These are phyloP conservation scores for Boletus speciosus DNA, from an alignment of 768 basidiomycete species.

Conservation along the genomic window DNA sequence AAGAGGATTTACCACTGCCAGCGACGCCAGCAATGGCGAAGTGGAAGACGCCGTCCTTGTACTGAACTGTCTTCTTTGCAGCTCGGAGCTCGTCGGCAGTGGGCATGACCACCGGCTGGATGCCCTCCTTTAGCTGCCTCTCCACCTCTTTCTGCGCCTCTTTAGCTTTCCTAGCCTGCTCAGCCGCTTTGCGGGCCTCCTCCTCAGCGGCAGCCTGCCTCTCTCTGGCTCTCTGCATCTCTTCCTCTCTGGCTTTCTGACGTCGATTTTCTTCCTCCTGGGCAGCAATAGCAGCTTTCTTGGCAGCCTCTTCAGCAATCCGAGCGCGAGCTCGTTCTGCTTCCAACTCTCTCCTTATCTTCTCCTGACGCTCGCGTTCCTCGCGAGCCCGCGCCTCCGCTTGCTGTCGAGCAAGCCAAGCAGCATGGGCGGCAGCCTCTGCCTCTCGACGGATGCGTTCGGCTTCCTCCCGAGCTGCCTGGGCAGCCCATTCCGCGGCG, in stretches of 20 bases:
- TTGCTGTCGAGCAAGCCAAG: slow-evolving; percentile 17
- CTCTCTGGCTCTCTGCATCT: slow-evolving; percentile 13
- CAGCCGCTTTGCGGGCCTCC: slow-evolving; percentile 21
- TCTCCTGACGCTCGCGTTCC: slow-evolving; percentile 22
- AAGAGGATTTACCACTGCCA: slow-evolving; percentile 31
- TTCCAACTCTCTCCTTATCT: slow-evolving; percentile 15
- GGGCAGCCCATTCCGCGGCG: slow-evolving; percentile 23
- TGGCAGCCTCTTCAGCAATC: slow-evolving; percentile 23
- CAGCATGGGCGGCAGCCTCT: slow-evolving; percentile 24
- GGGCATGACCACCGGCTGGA: slow-evolving; percentile 31
- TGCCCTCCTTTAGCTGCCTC: slow-evolving; percentile 23
- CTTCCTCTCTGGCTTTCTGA: slow-evolving; percentile 19
- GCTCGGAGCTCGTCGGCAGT: slow-evolving; percentile 24
- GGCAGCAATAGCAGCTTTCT: slow-evolving; percentile 21
- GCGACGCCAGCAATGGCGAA: slow-evolving; percentile 30
- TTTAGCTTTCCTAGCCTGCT: slow-evolving; percentile 22
- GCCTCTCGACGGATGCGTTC: slow-evolving; percentile 19
- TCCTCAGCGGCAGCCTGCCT: slow-evolving; percentile 22
- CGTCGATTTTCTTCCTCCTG: slow-evolving; percentile 24
- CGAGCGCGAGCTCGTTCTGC: slow-evolving; percentile 18
- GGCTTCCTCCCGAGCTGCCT: slow-evolving; percentile 21
- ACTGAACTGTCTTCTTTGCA: slow-evolving; percentile 24
- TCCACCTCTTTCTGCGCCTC: slow-evolving; percentile 22
- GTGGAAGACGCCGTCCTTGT: slow-evolving; percentile 29
- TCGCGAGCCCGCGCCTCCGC: slow-evolving; percentile 26